phyloP scores from a whole-genome alignment of 83 land plant species.

The Picea abies region DNA sequence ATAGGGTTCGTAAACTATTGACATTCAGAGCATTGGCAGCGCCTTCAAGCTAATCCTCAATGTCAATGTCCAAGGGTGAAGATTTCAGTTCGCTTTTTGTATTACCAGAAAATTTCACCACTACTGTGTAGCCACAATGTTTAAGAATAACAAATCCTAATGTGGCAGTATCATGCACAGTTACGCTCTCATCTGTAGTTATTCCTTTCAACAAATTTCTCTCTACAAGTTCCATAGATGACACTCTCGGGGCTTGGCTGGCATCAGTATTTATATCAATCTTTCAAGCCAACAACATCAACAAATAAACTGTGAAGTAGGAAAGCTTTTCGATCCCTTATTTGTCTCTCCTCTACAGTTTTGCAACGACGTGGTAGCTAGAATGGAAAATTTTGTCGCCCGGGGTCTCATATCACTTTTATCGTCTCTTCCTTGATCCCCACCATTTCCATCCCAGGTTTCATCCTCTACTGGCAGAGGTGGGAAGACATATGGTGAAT shows the following conservation, averaged over 20 bases:
- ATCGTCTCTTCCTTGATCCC: conserved; percentile 76
- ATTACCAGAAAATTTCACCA: conserved; percentile 61
- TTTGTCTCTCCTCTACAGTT: conserved; percentile 88
- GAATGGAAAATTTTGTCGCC: conserved; percentile 73
- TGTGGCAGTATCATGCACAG: conserved; percentile 71
- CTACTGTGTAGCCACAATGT: conserved; percentile 79
- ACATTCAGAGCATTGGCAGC: conserved; percentile 95
- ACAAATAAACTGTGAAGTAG: conserved; percentile 87
- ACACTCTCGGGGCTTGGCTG: conserved; percentile 37
- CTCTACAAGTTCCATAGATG: conserved; percentile 48
- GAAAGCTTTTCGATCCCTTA: conserved; percentile 90
- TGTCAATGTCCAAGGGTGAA: conserved; percentile 49
- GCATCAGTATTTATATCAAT: conserved; percentile 70
- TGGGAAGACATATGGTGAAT: conserved; percentile 69
- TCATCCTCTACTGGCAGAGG: conserved; percentile 87
- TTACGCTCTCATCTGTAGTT: conserved; percentile 92
- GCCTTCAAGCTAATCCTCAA: conserved; percentile 94
- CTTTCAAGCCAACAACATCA: conserved; percentile 72
- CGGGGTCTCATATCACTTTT: conserved; percentile 52
- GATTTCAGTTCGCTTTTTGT: conserved; percentile 29
- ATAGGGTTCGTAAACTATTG: conserved; percentile 73
- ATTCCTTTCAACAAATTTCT: conserved; percentile 93
- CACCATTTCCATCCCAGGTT: conserved; percentile 94
- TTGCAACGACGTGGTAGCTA: conserved; percentile 81
- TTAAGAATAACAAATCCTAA: conserved; percentile 80